Conservation (phyloP, 2,329 filamentous ascomycete species). For the Didymella segeticola region DNA sequence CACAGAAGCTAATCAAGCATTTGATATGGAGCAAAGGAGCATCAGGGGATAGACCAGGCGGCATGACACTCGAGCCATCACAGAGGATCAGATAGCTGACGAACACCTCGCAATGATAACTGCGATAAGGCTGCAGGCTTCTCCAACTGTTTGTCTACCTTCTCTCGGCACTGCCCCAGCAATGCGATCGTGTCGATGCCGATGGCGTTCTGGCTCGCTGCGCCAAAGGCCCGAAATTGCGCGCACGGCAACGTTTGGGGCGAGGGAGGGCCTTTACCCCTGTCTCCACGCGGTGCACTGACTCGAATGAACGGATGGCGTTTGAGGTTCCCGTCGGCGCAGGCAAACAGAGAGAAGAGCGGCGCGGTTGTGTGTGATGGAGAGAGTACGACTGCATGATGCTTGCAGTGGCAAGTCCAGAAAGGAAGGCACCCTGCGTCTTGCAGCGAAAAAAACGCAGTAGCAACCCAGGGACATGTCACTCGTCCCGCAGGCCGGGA, state of each 20-base stretch:
- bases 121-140: not conserved
- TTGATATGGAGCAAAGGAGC: constrained; percentile 27
- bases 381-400: not conserved
- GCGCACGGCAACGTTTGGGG: constrained; percentile 4
- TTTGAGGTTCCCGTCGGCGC: constrained; percentile 2
- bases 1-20: constrained; percentile 19
- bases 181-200: not conserved
- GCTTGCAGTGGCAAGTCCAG: not conserved
- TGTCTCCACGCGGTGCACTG: constrained; percentile 18
- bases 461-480: constrained; percentile 1
- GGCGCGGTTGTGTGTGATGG: not conserved
- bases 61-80: constrained; percentile 5
- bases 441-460: not conserved
- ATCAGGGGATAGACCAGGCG: constrained; percentile 19
- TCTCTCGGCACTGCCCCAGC: not conserved
- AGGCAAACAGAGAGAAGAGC: constrained; percentile 1
- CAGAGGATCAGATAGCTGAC: not conserved
- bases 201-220: constrained; percentile 2
- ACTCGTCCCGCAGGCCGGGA: constrained; percentile 17
- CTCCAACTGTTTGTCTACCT: not conserved
- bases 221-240: constrained; percentile 8
- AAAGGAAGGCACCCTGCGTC: constrained; percentile 1
- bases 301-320: constrained; percentile 7
- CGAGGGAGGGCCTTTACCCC: constrained; percentile 1
- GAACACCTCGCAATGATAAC: not conserved